These are phyloP conservation scores for Kitagawia praeruptora DNA, from an alignment of 129 eudicot species.

Conservation along the genomic window DNA sequence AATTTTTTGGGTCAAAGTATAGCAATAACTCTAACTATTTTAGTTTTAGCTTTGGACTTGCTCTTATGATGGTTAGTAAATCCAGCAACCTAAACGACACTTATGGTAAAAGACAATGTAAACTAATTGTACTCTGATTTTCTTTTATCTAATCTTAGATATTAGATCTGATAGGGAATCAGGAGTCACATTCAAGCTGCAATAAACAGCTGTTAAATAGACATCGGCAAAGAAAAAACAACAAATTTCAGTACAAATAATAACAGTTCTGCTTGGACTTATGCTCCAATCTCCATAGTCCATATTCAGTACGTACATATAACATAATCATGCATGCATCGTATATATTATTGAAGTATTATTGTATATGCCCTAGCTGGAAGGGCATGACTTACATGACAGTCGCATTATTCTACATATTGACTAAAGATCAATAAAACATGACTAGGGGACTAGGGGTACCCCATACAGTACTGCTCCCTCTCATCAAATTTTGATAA, in stretches of 20 bases:
- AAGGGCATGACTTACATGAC: not conserved
- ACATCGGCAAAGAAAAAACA: slow-evolving; percentile 6
- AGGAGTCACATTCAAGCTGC: slow-evolving; percentile 5
- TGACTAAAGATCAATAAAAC: not conserved
- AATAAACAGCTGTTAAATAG: slow-evolving; percentile 8
- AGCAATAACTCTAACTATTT: no score
- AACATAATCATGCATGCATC: slow-evolving; percentile 4
- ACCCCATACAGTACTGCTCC: not conserved
- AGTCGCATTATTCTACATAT: not conserved
- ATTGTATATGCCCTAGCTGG: not conserved
- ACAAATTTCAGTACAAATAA: not conserved
- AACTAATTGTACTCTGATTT: not conserved
- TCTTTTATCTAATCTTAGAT: not conserved
- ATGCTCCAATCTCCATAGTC: not conserved
- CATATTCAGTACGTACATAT: not conserved
- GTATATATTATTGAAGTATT: not conserved
- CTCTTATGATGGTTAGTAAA: no score
- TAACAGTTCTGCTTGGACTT: not conserved
- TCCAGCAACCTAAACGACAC: no score
- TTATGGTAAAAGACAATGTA: not conserved
- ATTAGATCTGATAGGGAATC: not conserved
- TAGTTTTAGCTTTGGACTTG: no score
- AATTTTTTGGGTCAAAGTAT: no score
- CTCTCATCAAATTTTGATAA: no score
- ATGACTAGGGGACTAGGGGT: not conserved